A percentile compares a stretch with the other conserved stretches of the same genome.
Evolutionary conservation across 2,329 filamentous ascomycete species (phyloP).

Genomic region (Cladophialophora chaetospira): DNA sequence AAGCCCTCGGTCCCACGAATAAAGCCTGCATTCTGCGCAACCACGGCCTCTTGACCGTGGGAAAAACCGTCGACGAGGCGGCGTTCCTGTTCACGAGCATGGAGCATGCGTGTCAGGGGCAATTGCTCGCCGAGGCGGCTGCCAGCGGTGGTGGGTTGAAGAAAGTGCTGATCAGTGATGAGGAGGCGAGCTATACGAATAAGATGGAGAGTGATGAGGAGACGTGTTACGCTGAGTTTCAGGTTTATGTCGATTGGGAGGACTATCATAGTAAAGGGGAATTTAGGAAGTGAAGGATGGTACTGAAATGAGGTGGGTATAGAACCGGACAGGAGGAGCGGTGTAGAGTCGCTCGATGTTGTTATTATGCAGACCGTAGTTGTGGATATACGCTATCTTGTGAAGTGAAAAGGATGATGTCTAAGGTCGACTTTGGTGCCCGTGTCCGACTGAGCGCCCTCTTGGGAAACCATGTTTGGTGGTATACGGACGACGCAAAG

Average conservation of each 20-base stretch:
- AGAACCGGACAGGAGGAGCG: no score
- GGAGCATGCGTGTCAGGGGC: slow-evolving; percentile 69
- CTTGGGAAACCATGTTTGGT: no score
- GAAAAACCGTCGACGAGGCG: slow-evolving; percentile 72
- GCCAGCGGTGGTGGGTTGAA: slow-evolving; percentile 47
- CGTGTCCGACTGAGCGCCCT: no score
- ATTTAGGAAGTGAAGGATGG: slow-evolving; percentile 32
- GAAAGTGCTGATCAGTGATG: slow-evolving; percentile 57
- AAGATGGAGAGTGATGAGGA: slow-evolving; percentile 35
- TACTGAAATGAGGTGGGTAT: background rate
- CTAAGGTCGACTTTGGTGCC: no score
- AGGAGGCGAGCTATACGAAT: slow-evolving; percentile 35
- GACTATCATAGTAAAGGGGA: slow-evolving; percentile 33
- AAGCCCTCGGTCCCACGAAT: slow-evolving; percentile 59
- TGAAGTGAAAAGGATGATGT: no score
- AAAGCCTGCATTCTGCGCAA: slow-evolving; percentile 68
- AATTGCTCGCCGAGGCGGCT: slow-evolving; percentile 69
- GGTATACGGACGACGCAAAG: no score
- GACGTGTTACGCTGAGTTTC: slow-evolving; percentile 35
- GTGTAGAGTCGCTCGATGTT: no score
- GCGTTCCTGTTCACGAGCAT: slow-evolving; percentile 69
- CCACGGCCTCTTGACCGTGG: slow-evolving; percentile 72
- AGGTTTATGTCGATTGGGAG: slow-evolving; percentile 36
- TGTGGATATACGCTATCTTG: no score
- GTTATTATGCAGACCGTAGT: no score